Conservation (phyloP, 164 flowering plant genomes). For the Taxillus chinensis region DNA sequence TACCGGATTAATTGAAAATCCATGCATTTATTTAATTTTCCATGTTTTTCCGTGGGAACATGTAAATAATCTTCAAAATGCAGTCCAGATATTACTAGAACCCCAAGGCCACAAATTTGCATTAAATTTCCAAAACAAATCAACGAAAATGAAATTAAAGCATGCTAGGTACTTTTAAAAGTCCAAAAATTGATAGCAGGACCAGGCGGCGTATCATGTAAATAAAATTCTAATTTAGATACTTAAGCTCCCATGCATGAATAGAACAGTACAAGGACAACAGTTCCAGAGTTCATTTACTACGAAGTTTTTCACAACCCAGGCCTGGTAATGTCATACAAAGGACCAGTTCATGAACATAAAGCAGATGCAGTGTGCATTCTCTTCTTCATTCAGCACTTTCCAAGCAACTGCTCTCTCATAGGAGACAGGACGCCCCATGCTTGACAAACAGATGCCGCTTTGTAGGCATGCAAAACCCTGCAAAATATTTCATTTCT, state of each 20-base stretch:
- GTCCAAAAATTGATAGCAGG: not conserved
- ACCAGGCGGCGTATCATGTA: not conserved
- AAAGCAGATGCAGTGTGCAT: conserved; percentile 82
- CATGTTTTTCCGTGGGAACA: too few relatives aligned
- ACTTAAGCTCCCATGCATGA: not conserved
- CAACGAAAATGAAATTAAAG: not conserved
- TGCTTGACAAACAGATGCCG: conserved; percentile 88
- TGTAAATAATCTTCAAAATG: too few relatives aligned
- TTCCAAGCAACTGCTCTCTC: conserved; percentile 98
- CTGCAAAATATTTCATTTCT: conserved; percentile 17
- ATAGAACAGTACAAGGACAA: conserved; percentile 1
- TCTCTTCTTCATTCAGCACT: conserved; percentile 77
- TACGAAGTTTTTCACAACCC: not conserved
- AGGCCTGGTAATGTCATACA: conserved; percentile 30
- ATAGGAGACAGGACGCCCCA: conserved; percentile 90
- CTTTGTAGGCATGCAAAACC: conserved; percentile 86
- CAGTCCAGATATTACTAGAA: too few relatives aligned
- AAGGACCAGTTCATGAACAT: conserved; percentile 96
- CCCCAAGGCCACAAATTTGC: too few relatives aligned
- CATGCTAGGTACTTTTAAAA: not conserved
- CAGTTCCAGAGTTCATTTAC: not conserved
- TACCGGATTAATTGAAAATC: too few relatives aligned
- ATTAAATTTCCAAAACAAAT: too few relatives aligned
- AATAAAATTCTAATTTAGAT: not conserved
- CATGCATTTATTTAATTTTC: too few relatives aligned